Conservation (phyloP, 2,329 filamentous ascomycete species). For the Ophiosphaerella narmari region DNA sequence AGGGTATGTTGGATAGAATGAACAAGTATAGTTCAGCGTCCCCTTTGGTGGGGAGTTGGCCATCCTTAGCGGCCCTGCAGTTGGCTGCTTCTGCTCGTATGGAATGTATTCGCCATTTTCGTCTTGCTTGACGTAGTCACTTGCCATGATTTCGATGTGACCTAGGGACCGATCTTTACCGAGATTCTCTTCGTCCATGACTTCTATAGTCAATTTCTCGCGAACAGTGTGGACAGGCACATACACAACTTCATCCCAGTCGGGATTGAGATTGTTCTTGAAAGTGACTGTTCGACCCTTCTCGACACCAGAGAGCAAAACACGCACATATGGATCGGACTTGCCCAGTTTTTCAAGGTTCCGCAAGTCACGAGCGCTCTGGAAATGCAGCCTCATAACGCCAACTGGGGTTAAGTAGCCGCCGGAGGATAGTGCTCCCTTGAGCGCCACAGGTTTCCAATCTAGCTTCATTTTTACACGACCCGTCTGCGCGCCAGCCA, state of each 20-base stretch:
- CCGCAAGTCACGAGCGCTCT: slow-evolving; percentile 78
- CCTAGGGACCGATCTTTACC: slow-evolving; percentile 90
- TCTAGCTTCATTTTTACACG: slow-evolving; percentile 88
- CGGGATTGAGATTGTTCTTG: slow-evolving; percentile 91
- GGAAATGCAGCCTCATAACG: slow-evolving; percentile 92
- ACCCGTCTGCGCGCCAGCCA: slow-evolving; percentile 79
- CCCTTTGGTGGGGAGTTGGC: slow-evolving; percentile 79
- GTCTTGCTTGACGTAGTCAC: slow-evolving; percentile 78
- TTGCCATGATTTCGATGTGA: slow-evolving; percentile 73
- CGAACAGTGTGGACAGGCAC: slow-evolving; percentile 83
- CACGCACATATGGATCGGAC: slow-evolving; percentile 90
- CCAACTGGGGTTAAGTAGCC: slow-evolving; percentile 94
- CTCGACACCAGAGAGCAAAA: slow-evolving; percentile 86
- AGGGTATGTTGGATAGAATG: slow-evolving; percentile 90
- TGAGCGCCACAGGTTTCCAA: slow-evolving; percentile 92
- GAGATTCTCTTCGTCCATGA: slow-evolving; percentile 95
- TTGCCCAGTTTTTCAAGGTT: slow-evolving; percentile 96
- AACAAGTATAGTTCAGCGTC: slow-evolving; percentile 75
- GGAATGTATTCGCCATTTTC: slow-evolving; percentile 81
- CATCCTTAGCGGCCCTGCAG: slow-evolving; percentile 71
- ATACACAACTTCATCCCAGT: slow-evolving; percentile 95
- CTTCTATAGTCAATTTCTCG: slow-evolving; percentile 85
- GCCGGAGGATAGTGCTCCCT: slow-evolving; percentile 75
- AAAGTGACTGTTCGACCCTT: slow-evolving; percentile 94
- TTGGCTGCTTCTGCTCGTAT: slow-evolving; percentile 73